A percentile compares a stretch with the other conserved stretches of the same genome.
phyloP scores from a whole-genome alignment of 371 early-diverging fungal genomes.

The Circinella minor region DNA sequence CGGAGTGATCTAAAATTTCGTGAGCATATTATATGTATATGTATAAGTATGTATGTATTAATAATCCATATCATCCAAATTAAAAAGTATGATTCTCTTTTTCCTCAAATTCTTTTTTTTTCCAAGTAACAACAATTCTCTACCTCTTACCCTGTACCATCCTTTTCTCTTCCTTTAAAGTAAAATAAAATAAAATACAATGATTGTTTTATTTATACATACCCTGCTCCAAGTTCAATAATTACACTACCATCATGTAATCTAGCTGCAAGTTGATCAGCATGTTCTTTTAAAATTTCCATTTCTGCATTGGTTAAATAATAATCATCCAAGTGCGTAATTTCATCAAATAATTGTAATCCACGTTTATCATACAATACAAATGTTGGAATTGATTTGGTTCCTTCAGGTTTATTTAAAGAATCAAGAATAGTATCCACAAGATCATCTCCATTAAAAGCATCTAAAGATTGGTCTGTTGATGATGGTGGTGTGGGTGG shows the following conservation, averaged over 20 bases:
- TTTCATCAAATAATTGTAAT: constrained; percentile 85
- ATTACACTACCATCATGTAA: constrained; percentile 72
- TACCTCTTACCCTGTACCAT: too few species aligned
- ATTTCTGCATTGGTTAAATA: constrained; percentile 87
- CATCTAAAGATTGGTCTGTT: constrained; percentile 35
- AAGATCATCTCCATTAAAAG: constrained; percentile 45
- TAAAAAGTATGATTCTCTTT: too few species aligned
- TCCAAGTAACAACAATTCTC: too few species aligned
- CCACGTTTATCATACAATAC: constrained; percentile 87
- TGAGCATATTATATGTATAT: not conserved
- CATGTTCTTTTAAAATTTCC: constrained; percentile 68
- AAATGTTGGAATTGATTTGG: constrained; percentile 70
- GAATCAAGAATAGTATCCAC: constrained; percentile 54
- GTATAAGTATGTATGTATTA: too few species aligned
- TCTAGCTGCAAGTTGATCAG: constrained; percentile 66
- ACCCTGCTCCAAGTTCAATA: constrained; percentile 90
- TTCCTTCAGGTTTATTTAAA: constrained; percentile 33
- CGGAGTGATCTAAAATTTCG: constrained; percentile 69
- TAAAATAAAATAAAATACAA: too few species aligned
- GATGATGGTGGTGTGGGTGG: constrained; percentile 41
- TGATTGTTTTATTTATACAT: too few species aligned
- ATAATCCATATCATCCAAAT: too few species aligned
- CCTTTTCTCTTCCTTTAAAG: too few species aligned
- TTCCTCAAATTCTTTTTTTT: too few species aligned
- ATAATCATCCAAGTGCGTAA: constrained; percentile 86